Base-by-base conservation (phyloP, 306 rosid species). In the Pueraria montana region DNA sequence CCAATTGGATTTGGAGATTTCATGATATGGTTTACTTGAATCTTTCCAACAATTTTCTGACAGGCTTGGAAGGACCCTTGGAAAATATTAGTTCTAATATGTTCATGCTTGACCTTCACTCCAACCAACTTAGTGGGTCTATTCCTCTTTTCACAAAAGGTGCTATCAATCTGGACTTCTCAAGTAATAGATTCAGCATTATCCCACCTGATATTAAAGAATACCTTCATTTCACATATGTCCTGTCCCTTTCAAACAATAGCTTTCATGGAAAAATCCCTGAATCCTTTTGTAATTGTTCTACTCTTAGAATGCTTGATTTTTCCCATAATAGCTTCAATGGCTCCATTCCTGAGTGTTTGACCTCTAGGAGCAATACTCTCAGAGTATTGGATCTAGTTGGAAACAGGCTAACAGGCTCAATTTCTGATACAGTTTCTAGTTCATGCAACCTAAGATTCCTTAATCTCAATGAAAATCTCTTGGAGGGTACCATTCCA, bases 1-100 rank as follows among this genome's bases (percentile, higher is more conserved):
- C 96, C 7, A 78, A 40, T 3, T 88, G 92, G 96, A 78, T 92
- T 23, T 90, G 91, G 91, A 55, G 5, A 53, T 27, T 82, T n/a
- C 18, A 34, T 0, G 20, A 0, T 18, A 43, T 89, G 68, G 0
- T 0, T 3, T 1, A 21, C 2, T 32, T 90, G 13, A 92, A 88
- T 84, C 83, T 92, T 62, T 92, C 96, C 18, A 42, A 38, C 46
- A 92, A 92, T 49, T 21, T 53, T 0, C 16, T 92, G 2, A 58
- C 4, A 14, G 23, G 21, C 23, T n/a, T 88, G 48, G 55, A 78
- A 69, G 83, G 87, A 8, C 82, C 85, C 2, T 17, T 40, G 0
- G n/a, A 3, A 0, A 58, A 87, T 56, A 16, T 53, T 14, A 5
- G 11, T 12, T 70, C 84, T 6, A 5, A 0, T 23, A 0, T 86